Evolutionary conservation across 2,329 filamentous ascomycete genomes (phyloP).

Genomic region (Phaeosphaeria sp.): DNA sequence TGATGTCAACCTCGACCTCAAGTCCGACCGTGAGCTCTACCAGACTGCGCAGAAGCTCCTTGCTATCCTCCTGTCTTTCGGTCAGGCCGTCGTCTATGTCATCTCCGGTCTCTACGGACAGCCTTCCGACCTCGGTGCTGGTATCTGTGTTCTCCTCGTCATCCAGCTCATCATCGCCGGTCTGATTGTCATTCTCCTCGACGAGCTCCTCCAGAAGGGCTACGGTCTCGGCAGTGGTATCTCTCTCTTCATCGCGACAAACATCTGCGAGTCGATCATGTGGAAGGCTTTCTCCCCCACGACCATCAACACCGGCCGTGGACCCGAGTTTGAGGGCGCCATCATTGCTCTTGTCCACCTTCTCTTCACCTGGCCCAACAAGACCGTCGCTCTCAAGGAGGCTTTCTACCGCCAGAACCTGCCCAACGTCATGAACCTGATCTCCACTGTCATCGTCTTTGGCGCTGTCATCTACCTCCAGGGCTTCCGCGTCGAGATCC

Average conservation of each 20-base stretch:
- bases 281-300: constrained; percentile 99
- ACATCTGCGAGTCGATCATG: constrained; percentile 99
- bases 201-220: constrained; percentile 98
- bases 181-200: constrained; percentile 97
- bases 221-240: constrained; percentile 98
- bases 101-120: constrained; percentile 93
- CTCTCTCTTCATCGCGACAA: constrained; percentile 99
- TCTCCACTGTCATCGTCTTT: constrained; percentile 92
- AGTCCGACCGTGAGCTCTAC: constrained; percentile 99
- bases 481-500: constrained; percentile 99
- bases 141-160: constrained; percentile 97
- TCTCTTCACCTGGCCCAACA: constrained; percentile 98
- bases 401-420: constrained; percentile 99
- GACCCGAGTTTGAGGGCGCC: constrained; percentile 97
- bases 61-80: constrained; percentile 96
- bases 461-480: constrained; percentile 98
- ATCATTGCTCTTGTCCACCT: constrained; percentile 98
- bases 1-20: constrained; percentile 99
- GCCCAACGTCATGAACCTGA: constrained; percentile 98
- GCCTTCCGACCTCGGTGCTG: constrained; percentile 93
- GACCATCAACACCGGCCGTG: constrained; percentile 98
- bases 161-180: constrained; percentile 97
- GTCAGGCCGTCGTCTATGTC: constrained; percentile 97
- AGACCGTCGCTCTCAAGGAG: constrained; percentile 97
- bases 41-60: constrained; percentile 95